phyloP scores from a whole-genome alignment of 805 yeast species.

The Babjeviella inositovora region DNA sequence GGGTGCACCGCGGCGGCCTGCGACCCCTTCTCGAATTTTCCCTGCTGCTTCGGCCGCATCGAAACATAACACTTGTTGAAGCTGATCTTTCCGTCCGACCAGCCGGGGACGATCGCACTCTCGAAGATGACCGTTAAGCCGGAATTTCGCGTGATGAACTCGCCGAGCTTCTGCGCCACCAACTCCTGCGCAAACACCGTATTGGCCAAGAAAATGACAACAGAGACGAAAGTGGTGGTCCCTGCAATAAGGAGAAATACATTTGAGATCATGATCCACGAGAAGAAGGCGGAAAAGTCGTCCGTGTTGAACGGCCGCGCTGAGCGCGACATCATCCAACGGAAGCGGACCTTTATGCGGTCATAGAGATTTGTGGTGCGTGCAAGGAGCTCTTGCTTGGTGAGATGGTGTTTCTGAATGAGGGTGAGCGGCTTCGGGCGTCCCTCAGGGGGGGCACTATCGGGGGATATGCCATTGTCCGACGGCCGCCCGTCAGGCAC shows the following conservation, averaged over 20 bases:
- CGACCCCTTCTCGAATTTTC: conserved; percentile 50
- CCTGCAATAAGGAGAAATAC: conserved; percentile 65
- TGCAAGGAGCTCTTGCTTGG: conserved; percentile 10
- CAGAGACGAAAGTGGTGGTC: conserved; percentile 84
- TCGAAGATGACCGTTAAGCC: conserved; percentile 79
- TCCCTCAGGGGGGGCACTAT: too few species aligned
- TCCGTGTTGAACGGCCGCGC: conserved; percentile 84
- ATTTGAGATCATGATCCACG: conserved; percentile 88
- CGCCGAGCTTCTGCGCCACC: conserved; percentile 71
- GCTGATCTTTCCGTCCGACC: conserved; percentile 77
- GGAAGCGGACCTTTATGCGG: conserved; percentile 6
- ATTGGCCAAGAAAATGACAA: conserved; percentile 61
- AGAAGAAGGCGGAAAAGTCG: conserved; percentile 77
- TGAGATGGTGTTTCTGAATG: conserved; percentile 2
- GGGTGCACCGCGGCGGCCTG: conserved; percentile 43
- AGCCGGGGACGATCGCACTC: conserved; percentile 85
- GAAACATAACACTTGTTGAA: conserved; percentile 83
- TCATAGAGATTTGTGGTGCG: conserved; percentile 4
- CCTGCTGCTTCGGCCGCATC: conserved; percentile 48
- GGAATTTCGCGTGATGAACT: conserved; percentile 68
- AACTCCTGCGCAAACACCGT: conserved; percentile 82
- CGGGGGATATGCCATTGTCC: too few species aligned
- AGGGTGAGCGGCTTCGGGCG: too few species aligned
- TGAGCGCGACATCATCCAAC: conserved; percentile 63
- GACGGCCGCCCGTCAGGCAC: too few species aligned